Evolutionary conservation across 1,139 yeast species (phyloP), one percentile per base, ranked within the genome.

Genomic region (Meyerozyma sp.): DNA sequence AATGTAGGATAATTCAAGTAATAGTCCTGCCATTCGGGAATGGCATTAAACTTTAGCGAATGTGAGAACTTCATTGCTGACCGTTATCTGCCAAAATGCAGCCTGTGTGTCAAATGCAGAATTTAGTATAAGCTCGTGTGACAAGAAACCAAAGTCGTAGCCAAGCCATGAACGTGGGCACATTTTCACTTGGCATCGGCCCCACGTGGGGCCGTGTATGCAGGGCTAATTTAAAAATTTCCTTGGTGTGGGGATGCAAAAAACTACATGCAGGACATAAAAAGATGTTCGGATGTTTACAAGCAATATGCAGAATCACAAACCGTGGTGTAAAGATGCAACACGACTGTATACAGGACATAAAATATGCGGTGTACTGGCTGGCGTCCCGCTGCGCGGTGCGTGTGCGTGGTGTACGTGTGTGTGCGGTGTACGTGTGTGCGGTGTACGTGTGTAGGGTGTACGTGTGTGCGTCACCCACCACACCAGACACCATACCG

Each of bases 1-100:
- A 84, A 69, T 8, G 75, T 71, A 4, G 84, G 79, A 59, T 84
- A 84, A 58, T 81, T 82, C 48, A 84, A 70, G 57, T 84, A 84
- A 48, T 73, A 64, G 44, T 84, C 80, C 42, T 82, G 74, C 91
- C 93, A 84, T 56, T 84, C 93, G 5, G 93, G 91, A 30, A 84
- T 91, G 20, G 88, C 86, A 60, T 84, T 84, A 63, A 84, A 82
- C 62, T 83, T 86, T 45, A 84, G 69, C 32, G 89, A 81, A 53
- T 82, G 86, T 41, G 84, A 75, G 60, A 84, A 84, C 70, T 84
- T 84, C 93, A 84, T 84, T 26, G 34, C 11, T n/a, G 11, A 9
- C 21, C 14, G 37, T 34, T 34, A 34, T 18, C 13, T 34, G 37
- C 21, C 37, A 34, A 34, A 7, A 11, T 20, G 37, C 37, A 34